A percentile compares a stretch with the other conserved stretches of the same genome.
phyloP scores from a whole-genome alignment of 2,329 filamentous ascomycete genomes.

The Nothophaeocryptopus gaeumannii region DNA sequence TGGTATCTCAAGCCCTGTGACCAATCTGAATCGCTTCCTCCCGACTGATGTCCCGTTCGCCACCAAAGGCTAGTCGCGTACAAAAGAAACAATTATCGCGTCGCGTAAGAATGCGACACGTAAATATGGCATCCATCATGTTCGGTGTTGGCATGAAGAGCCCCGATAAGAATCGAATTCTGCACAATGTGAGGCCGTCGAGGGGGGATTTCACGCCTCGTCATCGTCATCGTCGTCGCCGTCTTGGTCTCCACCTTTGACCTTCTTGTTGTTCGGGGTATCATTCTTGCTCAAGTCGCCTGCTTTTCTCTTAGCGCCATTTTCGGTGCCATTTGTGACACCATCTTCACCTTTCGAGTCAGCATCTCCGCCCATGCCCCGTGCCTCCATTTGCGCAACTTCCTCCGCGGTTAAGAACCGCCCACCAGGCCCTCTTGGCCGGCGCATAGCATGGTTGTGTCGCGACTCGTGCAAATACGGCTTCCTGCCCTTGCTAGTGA shows the following conservation, averaged over 20 bases:
- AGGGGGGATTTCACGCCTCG: no score
- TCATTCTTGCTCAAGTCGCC: constrained; percentile 36
- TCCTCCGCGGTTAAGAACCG: constrained; percentile 96
- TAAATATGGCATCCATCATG: neutral
- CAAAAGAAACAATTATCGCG: constrained; percentile 1
- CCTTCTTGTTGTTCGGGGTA: constrained; percentile 27
- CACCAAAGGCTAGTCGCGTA: neutral
- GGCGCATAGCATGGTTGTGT: constrained; percentile 96
- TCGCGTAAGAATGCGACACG: neutral
- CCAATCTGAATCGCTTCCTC: constrained; percentile 1
- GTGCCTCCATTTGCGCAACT: constrained; percentile 81
- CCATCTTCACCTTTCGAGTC: constrained; percentile 40
- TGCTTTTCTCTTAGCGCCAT: constrained; percentile 52
- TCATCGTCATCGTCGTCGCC: constrained; percentile 43
- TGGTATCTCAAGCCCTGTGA: neutral
- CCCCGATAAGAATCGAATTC: neutral
- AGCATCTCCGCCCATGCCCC: constrained; percentile 37
- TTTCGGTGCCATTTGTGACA: constrained; percentile 22
- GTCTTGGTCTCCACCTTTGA: constrained; percentile 31
- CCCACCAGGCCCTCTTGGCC: constrained; percentile 88
- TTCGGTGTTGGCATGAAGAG: neutral
- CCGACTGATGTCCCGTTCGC: constrained; percentile 4
- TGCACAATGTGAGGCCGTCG: no score
- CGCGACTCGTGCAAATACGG: constrained; percentile 96
- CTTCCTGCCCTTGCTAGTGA: constrained; percentile 93